Base-by-base conservation (phyloP, 495 filamentous ascomycete genomes). In the Thermothielavioides terrestris region DNA sequence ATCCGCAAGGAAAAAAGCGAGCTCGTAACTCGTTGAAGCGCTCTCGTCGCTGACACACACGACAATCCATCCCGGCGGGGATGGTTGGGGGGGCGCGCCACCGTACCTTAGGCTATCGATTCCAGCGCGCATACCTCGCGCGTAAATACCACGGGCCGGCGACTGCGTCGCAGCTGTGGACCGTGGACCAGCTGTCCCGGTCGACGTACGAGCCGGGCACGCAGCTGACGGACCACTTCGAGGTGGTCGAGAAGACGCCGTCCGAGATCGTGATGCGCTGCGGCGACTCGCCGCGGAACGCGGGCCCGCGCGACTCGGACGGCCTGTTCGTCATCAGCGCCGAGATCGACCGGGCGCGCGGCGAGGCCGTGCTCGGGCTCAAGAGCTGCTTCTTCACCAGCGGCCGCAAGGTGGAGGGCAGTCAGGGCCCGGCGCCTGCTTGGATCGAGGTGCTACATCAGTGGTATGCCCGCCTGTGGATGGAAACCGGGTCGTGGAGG, bases 191-290 rank as follows among this genome's bases (percentile, higher is more conserved):
- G 31, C 71, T 89, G 1, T 57, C 70, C 18, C 41, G 56, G 15
- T 77, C 70, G 25, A 68, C 52, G 28, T 89, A 84, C 62, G 73
- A 80, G 22, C 65, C 75, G 31, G 83, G 83, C 22, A 83, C 83
- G 18, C 61, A 76, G 25, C 77, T 87, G 56, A 84, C 81, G 22
- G 84, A 89, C 59, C 84, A 89, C 65, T 88, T 89, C 62, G 82
- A 89, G 63, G 83, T 89, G 0, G 65, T 89, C 2, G 77, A 79
- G 50, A 82, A 84, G 63, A 78, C 74, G 15, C 69, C 77, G 7
- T 75, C 75, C 22, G 68, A 71, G 25, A 82, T 87, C 37, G 61
- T 77, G 6, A 74, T 87, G 25, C 78, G 85, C 15, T 82, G 80
- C 58, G 85, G 84, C 21, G 84, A 81, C 50, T 78, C 78, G 4